Evolutionary conservation across 1,139 yeast species (phyloP).

Genomic region (Protomyces gravidus): DNA sequence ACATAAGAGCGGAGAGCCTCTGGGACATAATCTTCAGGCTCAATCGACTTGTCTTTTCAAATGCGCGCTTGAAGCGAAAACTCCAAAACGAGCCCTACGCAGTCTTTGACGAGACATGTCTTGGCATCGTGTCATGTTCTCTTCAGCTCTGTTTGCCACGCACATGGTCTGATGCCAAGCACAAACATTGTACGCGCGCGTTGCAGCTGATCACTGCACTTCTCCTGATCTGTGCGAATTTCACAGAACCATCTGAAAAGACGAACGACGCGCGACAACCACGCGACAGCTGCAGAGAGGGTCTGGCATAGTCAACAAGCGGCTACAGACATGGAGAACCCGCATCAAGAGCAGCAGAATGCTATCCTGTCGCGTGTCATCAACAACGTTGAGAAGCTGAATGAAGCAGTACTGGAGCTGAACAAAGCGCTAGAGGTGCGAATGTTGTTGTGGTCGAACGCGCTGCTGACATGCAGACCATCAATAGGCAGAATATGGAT

Average conservation of each 20-base stretch:
- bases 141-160: no score
- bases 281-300: neutral
- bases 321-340: constrained; percentile 56
- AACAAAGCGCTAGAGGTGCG: constrained; percentile 53
- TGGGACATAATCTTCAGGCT: no score
- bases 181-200: no score
- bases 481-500: constrained; percentile 63
- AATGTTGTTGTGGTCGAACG: neutral
- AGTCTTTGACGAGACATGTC: no score
- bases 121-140: no score
- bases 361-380: constrained; percentile 73
- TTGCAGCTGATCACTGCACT: no score
- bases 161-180: no score
- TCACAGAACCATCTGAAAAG: neutral
- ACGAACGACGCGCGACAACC: neutral
- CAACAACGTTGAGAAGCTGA: constrained; percentile 67
- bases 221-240: no score
- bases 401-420: constrained; percentile 63
- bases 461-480: constrained; percentile 43
- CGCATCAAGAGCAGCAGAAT: constrained; percentile 81
- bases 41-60: no score
- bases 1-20: no score
- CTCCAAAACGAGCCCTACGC: no score
- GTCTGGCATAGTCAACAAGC: neutral
- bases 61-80: no score